These are phyloP conservation scores for Myriosclerotinia duriaeana DNA, from an alignment of 2,329 filamentous ascomycete genomes.

Conservation along the genomic window DNA sequence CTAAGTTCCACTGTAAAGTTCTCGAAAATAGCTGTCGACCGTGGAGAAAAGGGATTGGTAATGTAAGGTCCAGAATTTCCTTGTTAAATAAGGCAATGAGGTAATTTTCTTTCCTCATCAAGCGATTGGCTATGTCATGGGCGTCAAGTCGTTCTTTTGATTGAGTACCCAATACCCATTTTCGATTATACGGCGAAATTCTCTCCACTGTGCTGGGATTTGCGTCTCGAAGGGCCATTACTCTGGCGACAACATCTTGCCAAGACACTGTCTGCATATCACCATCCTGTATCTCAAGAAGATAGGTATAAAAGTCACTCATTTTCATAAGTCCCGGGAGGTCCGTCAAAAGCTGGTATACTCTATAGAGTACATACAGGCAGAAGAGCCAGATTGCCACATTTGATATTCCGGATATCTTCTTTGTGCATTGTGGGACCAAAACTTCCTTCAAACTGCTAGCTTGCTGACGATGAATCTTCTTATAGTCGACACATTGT, in stretches of 20 bases:
- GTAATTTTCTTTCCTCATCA: slow-evolving; percentile 97
- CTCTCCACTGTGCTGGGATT: slow-evolving; percentile 66
- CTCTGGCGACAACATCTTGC: slow-evolving; percentile 67
- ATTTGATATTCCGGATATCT: slow-evolving; percentile 44
- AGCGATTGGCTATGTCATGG: slow-evolving; percentile 91
- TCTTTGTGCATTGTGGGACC: slow-evolving; percentile 56
- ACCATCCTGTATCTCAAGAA: slow-evolving; percentile 65
- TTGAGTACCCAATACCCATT: slow-evolving; percentile 64
- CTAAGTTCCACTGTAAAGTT: slow-evolving; percentile 88
- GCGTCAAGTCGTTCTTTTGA: slow-evolving; percentile 94
- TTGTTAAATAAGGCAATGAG: slow-evolving; percentile 97
- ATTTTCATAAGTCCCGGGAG: slow-evolving; percentile 60
- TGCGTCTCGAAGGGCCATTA: slow-evolving; percentile 68
- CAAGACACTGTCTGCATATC: slow-evolving; percentile 75
- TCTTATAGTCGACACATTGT: slow-evolving; percentile 66
- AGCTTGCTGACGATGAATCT: slow-evolving; percentile 50
- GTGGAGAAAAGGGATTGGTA: slow-evolving; percentile 80
- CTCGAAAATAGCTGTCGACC: slow-evolving; percentile 82
- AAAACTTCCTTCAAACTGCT: slow-evolving; percentile 51
- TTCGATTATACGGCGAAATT: slow-evolving; percentile 57
- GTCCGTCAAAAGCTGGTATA: slow-evolving; percentile 57
- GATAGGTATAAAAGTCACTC: slow-evolving; percentile 68
- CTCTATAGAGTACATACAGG: slow-evolving; percentile 62
- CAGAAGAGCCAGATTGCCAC: slow-evolving; percentile 58
- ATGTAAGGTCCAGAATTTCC: slow-evolving; percentile 82